Evolutionary conservation across 345 rosid species (phyloP), one percentile per base, ranked within the genome.

Genomic region (Raphanus sativus): DNA sequence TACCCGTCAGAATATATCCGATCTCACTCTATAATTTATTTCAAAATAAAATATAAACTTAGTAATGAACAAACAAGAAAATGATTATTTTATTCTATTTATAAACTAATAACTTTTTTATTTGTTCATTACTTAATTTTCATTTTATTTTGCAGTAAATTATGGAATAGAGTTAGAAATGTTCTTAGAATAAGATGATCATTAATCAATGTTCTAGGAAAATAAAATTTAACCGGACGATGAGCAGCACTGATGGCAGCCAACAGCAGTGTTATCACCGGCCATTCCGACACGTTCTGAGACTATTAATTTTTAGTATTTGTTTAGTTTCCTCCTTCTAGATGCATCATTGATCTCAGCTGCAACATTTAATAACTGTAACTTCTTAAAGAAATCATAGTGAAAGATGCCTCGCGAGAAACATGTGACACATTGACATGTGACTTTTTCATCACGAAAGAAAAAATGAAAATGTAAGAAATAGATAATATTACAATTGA

Each of bases 241-340:
- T 73, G 48, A 62, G 45, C 59, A 52, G 40, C 71, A 54, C 56
- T 29, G 78, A 67, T 72, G 25, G 73, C 62, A 58, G 62, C n/a
- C 62, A 30, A 30, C 62, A 58, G 62, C 48, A 40, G 11, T 32
- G 68, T 4, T 13, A 42, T 13, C 73, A 75, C 79, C 61, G 67
- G 36, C 73, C 67, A 75, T 67, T 45, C 52, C 50, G 34, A 67
- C 79, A 67, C 56, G 59, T 59, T 75, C 12, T 29, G 42, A 21
- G 63, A 36, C 30, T 48, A 29, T 8, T 32, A 62, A 32, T 3
- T 62, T 60, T 62, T 32, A 62, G 13, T 62, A 62, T 62, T 15
- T 62, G 42, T 62, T 62, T 62, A 62, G 66, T 15, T 62, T 62
- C 5, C 25, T 32, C 38, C 66, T 58, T 56, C 29, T 62, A 30